Conservation (phyloP, 2,329 filamentous ascomycete species). For the Pseudogymnoascus sp. region DNA sequence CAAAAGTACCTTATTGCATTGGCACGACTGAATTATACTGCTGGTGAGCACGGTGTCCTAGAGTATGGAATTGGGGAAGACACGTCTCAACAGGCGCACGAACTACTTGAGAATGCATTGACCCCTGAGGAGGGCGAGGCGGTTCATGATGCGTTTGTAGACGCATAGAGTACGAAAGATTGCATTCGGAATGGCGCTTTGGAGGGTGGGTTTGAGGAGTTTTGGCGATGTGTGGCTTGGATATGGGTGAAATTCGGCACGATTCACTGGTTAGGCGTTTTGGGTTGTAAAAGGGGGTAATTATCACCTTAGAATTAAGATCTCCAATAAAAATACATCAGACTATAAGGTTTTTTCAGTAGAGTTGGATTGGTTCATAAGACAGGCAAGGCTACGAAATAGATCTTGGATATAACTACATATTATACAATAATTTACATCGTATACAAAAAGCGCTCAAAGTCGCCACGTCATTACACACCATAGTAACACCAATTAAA, state of each 20-base stretch:
- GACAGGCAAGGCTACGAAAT: neutral
- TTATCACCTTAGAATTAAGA: neutral
- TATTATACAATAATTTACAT: conserved; percentile 7
- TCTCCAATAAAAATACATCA: neutral
- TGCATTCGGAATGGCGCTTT: neutral
- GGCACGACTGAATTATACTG: conserved; percentile 75
- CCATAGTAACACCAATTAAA: neutral
- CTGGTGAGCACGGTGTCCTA: conserved; percentile 62
- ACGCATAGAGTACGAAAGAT: conserved; percentile 9
- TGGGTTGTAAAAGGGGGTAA: neutral
- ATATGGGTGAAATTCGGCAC: neutral
- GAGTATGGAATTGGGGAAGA: conserved; percentile 71
- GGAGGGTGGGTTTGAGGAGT: neutral
- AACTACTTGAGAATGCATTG: conserved; percentile 70
- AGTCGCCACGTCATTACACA: neutral
- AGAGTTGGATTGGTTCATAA: neutral
- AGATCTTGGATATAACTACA: neutral
- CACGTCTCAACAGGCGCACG: conserved; percentile 72
- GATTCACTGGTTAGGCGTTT: neutral
- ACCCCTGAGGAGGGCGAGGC: conserved; percentile 71
- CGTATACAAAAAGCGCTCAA: neutral
- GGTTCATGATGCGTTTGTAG: conserved; percentile 25
- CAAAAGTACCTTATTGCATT: conserved; percentile 79
- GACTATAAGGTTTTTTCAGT: neutral
- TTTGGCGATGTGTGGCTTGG: neutral